Evolutionary conservation across 768 basidiomycete genomes (phyloP), one percentile per base, ranked within the genome.

Genomic region (Tremella mesenterica): DNA sequence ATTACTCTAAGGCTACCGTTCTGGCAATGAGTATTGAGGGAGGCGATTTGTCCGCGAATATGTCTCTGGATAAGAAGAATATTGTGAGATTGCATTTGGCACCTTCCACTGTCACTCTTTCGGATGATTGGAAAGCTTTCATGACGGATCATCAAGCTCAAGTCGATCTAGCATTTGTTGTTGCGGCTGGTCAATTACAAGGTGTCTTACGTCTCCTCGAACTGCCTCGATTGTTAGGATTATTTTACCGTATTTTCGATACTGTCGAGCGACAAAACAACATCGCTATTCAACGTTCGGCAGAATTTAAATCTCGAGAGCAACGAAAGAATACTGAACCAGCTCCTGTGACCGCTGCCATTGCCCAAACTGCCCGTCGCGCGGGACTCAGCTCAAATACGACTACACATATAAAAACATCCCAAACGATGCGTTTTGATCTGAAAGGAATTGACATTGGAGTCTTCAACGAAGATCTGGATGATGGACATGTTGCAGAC

Each of bases 91-190:
- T 67, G 44, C 59, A 64, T 65, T 68, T 72, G 10, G 61, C 54
- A 10, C 68, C 71, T 1, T 52, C 65, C n/a, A 46, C 34, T 8
- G 64, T 74, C 23, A 45, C 59, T 2, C 60, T 74, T 5, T 47
- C 54, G 7, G 73, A 74, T 41, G 71, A 74, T 43, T 74, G 73
- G 69, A 55, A 44, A 36, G 53, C 59, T 8, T 58, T 57, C 38
- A 44, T 39, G 20, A 25, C 41, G 18, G 64, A 68, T 27, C 51
- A 49, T 3, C 44, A 34, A 1, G 29, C 26, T 1, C 54, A 63
- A n/a, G 56, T 71, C 16, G 51, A 59, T 10, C 61, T 74, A 3
- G 57, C 68, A 3, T 73, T 74, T 50, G 54, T 55, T 13, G 69
- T 74, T 45, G 41, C 68, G 23, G 58, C 70, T 4, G 73, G 73